Base-by-base conservation (phyloP, 2,329 filamentous ascomycete genomes). In the Claviceps digitariae region DNA sequence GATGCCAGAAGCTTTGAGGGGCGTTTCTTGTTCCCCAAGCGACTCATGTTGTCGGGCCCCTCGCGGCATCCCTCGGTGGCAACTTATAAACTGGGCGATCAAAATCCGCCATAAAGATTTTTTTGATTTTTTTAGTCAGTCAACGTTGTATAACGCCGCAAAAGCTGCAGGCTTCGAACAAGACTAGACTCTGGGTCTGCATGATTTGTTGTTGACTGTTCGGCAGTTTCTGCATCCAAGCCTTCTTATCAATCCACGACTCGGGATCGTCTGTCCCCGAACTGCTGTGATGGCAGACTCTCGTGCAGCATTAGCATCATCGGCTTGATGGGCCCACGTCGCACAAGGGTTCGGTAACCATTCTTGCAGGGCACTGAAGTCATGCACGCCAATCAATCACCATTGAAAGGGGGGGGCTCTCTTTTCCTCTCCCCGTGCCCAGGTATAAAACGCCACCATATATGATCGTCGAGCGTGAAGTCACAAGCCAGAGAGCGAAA, bases 381-480 rank as follows among this genome's bases (percentile, higher is more conserved):
- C 57, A 29, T 20, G 54, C 60, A 6, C 57, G 62, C 13, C 4
- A n/a, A 70, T 76, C 54, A 70, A 72, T 50, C 81, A 72, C 65
- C 78, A 60, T 48, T 77, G n/a, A n/a, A n/a, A n/a, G n/a, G n/a
- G n/a, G n/a, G n/a, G n/a, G n/a, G n/a, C n/a, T n/a, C n/a, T 75
- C 27, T 72, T 73, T 1, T 2, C 59, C 59, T 1, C 71, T 71
- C 0, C 8, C 8, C 27, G 27, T 4, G 27, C 27, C 27, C 8
- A 29, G 27, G 4, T 29, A 29, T 29, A 29, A 29, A 8, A 29
- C 27, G 27, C 27, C 27, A 29, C 27, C 27, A 5, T 29, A 8
- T 64, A 66, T 87, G 59, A 86, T 79, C 0, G 83, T 83, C 0
- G 75, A 82, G 60, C 84, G 84, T 0, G 81, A 81, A 34, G 70